Conservation (phyloP, 306 rosid species). For the Morella rubra region DNA sequence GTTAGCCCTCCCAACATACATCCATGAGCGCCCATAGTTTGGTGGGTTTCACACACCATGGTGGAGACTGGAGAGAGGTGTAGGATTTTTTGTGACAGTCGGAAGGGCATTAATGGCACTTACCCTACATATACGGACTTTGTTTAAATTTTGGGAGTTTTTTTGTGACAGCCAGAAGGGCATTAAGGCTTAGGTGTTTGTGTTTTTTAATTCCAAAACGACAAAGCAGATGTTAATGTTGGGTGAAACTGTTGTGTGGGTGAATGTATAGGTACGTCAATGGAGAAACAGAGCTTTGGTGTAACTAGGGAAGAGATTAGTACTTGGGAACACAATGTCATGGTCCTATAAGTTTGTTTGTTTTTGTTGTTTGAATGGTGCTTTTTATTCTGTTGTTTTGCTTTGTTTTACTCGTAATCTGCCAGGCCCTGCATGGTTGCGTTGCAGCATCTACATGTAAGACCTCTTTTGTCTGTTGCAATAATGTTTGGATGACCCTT, state of each 20-base stretch:
- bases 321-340: no score
- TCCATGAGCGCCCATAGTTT: slow-evolving; percentile 26
- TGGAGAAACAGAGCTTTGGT: slow-evolving; percentile 20
- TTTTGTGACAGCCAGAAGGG: slow-evolving; percentile 4
- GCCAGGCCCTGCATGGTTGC: no score
- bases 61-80: not conserved
- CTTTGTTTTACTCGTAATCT: no score
- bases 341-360: no score
- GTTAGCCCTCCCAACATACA: slow-evolving; percentile 21
- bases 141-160: no score
- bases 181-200: not conserved
- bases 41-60: slow-evolving; percentile 13
- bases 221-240: slow-evolving; percentile 11
- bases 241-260: slow-evolving; percentile 3
- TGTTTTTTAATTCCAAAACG: not conserved
- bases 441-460: not conserved
- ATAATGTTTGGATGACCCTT: not conserved
- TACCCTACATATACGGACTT: no score
- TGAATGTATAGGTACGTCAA: slow-evolving; percentile 12
- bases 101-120: no score
- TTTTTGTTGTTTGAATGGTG: no score
- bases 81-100: no score
- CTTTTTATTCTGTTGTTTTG: no score
- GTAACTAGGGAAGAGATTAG: slow-evolving; percentile 7
- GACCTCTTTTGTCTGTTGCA: not conserved